Base-by-base conservation (phyloP, 805 yeast species). In the Candida dajiaensis region DNA sequence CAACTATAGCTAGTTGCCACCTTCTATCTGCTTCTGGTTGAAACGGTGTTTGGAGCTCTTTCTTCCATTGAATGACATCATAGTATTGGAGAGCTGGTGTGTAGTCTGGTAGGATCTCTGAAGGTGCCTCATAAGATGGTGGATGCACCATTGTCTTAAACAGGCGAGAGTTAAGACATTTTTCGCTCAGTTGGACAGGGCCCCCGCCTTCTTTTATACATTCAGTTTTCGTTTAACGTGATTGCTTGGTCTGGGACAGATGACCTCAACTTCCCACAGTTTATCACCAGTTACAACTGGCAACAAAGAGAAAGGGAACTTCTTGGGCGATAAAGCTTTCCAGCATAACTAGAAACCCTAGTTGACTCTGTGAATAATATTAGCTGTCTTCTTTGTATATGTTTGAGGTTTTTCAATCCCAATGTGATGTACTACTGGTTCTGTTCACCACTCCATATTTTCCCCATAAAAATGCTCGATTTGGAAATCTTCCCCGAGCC, bases 11-110 rank as follows among this genome's bases (percentile, higher is more conserved):
- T 18, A 48, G 20, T 29, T 40, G 43, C 53, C 53, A 50, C 19
- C n/a, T 36, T 47, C 51, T 47, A 16, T 48, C 44, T 2, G 44
- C 43, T n/a, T 42, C 40, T 2, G 48, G 39, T 13, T 36, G 38
- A 9, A 50, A 50, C 1, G 53, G 53, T 5, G 53, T 45, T 9
- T 40, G 36, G 11, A 50, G 43, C 28, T 50, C 53, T 20, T 31
- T 40, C 26, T 47, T 48, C 33, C 40, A 43, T 16, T 43, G 37
- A 11, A 47, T 42, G 15, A 48, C 22, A 16, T 48, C 37, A 37
- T 41, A 40, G 19, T 28, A 31, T 9, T 41, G 41, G n/a, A 47
- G 26, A 15, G 47, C 13, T 6, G 50, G 50, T 7, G 33, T 23
- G 33, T 43, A 47, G 13, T 26, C 23, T 2, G 50, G 50, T 12